Conservation (phyloP, 495 filamentous ascomycete genomes). For the Aspergillus sparsus region DNA sequence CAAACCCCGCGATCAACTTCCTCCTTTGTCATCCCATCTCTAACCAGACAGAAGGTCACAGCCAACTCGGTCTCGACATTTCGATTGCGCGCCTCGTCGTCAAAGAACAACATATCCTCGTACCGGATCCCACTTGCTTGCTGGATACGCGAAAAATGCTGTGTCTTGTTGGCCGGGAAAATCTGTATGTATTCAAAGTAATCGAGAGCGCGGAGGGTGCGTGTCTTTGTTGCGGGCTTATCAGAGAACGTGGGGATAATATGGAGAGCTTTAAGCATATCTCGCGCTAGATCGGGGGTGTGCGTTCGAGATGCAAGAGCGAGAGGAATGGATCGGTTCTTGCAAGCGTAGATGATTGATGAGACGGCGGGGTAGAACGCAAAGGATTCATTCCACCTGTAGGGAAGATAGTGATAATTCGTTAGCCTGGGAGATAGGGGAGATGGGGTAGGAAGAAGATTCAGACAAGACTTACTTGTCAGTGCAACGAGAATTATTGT, state of each 20-base stretch:
- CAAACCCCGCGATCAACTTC: constrained; percentile 79
- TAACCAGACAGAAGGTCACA: constrained; percentile 78
- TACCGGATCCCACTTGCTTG: constrained; percentile 63
- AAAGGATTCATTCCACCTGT: constrained; percentile 72
- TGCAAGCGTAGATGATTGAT: constrained; percentile 65
- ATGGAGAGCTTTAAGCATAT: constrained; percentile 75
- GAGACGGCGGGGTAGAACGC: constrained; percentile 81
- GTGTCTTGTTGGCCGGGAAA: constrained; percentile 82
- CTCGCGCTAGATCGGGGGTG: constrained; percentile 74
- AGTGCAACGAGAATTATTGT: constrained; percentile 55
- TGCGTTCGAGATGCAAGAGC: constrained; percentile 82
- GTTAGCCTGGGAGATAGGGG: not conserved
- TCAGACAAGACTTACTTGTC: constrained; percentile 40
- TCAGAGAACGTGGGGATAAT: constrained; percentile 56
- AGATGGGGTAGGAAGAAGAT: not conserved
- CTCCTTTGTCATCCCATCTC: constrained; percentile 73
- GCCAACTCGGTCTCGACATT: constrained; percentile 81
- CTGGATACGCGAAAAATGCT: constrained; percentile 75
- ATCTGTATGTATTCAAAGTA: constrained; percentile 86
- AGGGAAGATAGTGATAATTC: constrained; percentile 14
- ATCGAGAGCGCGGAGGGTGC: constrained; percentile 59
- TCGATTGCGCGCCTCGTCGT: constrained; percentile 84
- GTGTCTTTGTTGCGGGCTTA: constrained; percentile 39
- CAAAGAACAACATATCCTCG: constrained; percentile 93
- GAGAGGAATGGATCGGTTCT: constrained; percentile 58